Base-by-base conservation (phyloP, 208 protist species). In the Crithidia fasciculata region DNA sequence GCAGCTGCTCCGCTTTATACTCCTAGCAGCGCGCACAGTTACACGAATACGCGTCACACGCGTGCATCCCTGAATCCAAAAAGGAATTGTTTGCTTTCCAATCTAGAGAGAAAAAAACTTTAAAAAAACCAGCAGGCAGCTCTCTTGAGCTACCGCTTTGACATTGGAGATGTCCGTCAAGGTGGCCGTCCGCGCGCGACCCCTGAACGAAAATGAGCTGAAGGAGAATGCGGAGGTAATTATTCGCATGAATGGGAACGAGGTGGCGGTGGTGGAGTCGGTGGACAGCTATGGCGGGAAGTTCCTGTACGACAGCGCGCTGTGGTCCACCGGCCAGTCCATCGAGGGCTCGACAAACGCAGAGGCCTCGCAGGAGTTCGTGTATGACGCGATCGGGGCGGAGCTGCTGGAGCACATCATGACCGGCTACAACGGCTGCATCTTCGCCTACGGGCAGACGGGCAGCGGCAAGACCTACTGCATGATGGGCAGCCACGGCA, bases 361-460 rank as follows among this genome's bases (percentile, higher is more conserved):
- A 12, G 70, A 89, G 69, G 89, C 86, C 37, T 79, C 84, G 19
- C 91, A 93, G 69, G 76, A 83, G 49, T 72, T 47, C 12, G 89
- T 96, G 12, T 94, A 92, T 65, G 76, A 85, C 37, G 74, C 72
- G 9, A 72, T 96, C 41, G 88, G 84, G 9, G 79, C 66, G 4
- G 82, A 86, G 63, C 67, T 94, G 36, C 70, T 94, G 47, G 69
- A 80, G 15, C 86, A 92, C 75, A 79, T 87, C 19, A 41, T 95
- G 28, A 88, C 86, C 2, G 91, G 94, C 0, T 96, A 90, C 78
- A 97, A 97, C 77, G 86, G 82, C 40, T 95, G 91, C 69, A 87
- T 97, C 49, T 95, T 97, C 65, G 90, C 91, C 41, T 97, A 96
- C 70, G 91, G 91, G 13, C 91, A 97, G 69, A 96, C 94, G 9